These are phyloP conservation scores for Flaveria robusta DNA, from an alignment of 129 eudicot genomes.

Conservation along the genomic window DNA sequence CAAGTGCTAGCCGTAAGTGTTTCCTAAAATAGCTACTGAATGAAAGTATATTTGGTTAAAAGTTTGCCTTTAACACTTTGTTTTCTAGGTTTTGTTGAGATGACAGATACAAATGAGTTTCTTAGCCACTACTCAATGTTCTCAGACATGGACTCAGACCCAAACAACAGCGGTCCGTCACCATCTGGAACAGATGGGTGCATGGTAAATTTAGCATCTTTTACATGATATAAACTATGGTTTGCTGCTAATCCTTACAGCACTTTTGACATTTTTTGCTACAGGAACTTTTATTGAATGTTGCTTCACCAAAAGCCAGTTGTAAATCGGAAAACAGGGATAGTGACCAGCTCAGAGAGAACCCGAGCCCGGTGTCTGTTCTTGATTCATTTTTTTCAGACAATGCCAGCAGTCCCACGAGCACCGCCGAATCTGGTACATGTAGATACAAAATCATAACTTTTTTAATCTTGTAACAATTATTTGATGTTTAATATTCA, in stretches of 20 bases:
- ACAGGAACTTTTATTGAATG: constrained; percentile 44
- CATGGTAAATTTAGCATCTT: constrained; percentile 23
- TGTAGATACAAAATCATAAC: neutral
- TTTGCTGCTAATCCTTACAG: neutral
- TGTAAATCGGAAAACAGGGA: constrained; percentile 35
- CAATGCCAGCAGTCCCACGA: constrained; percentile 48
- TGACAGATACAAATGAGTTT: too few species aligned
- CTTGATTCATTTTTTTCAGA: constrained; percentile 58
- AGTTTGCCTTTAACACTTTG: too few species aligned
- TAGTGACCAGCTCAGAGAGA: constrained; percentile 48
- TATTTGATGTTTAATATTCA: constrained; percentile 3
- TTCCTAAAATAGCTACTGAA: too few species aligned
- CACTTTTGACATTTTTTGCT: neutral
- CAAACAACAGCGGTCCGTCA: neutral
- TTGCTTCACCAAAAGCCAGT: constrained; percentile 39
- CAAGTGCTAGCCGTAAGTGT: too few species aligned
- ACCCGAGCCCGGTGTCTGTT: constrained; percentile 72
- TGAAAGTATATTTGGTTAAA: too few species aligned
- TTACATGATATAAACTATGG: constrained; percentile 5
- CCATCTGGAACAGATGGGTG: constrained; percentile 12
- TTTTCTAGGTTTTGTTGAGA: too few species aligned
- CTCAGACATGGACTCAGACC: neutral
- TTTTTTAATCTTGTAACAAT: neutral
- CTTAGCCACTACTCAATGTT: too few species aligned
- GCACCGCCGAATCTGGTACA: constrained; percentile 48